Base-by-base conservation (phyloP, 192 early-diverging fungal genomes). In the Coemansia sp. region DNA sequence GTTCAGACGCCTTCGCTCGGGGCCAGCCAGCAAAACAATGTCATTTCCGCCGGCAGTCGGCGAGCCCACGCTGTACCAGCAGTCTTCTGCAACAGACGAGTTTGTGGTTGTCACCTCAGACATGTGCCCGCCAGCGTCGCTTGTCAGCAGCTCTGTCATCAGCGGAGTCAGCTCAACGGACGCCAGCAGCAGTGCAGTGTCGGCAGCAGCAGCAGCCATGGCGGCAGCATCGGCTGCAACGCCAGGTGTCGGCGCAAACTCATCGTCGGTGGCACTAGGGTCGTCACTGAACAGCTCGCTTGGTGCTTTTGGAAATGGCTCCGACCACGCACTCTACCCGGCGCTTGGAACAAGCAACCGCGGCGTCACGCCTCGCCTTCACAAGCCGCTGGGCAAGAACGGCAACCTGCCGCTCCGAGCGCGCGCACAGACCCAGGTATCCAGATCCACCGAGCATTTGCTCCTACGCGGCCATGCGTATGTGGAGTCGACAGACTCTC, bases 41-140 rank as follows among this genome's bases (percentile, higher is more conserved):
- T 77, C 79, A 48, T 82, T 67, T 30, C 79, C 79, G 52, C 79
- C 78, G 23, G 72, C 72, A 4, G 8, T 39, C 6, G 36, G 73
- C 52, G 60, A 69, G 26, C 26, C 67, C 20, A 43, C 70, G 12
- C 51, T 72, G 21, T 60, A 20, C 8, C 57, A 60, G 35, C 34
- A 48, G n/a, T 26, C 51, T 3, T 7, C 46, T 0, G 69, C 53
- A 36, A 60, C 58, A 51, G 79, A 82, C 55, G 79, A 82, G 60
- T 82, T 82, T 68, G 74, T 82, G 2, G 73, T 82, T 34, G 75
- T 82, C 4, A 82, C 79, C 33, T 68, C 79, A n/a, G 75, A 77
- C 34, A 82, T 76, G 79, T 81, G 74, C 15, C 79, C 79, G 63
- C 74, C 79, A 12, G 79, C 79, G 15, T 23, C 78, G 56, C 73